These are phyloP conservation scores for Verticillium klebahnii DNA, from an alignment of 2,329 filamentous ascomycete species.

Conservation along the genomic window DNA sequence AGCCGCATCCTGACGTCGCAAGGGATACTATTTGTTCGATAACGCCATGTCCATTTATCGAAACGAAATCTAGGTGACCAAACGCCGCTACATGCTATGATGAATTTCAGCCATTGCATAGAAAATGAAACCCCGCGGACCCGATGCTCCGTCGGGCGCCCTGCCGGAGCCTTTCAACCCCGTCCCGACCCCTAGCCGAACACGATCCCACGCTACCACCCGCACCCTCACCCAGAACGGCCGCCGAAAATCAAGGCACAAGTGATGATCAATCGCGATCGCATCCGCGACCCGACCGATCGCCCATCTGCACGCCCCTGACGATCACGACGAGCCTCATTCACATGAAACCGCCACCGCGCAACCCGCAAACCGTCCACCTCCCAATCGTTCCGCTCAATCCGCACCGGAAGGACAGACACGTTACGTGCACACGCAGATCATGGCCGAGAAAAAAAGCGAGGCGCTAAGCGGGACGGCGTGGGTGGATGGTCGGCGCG, in stretches of 20 bases:
- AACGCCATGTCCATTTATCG: neutral
- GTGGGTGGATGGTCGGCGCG: neutral
- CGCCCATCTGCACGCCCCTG: neutral
- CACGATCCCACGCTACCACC: neutral
- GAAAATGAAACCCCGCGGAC: neutral
- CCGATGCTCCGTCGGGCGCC: neutral
- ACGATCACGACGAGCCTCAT: neutral
- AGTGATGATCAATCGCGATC: neutral
- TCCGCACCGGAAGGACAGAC: neutral
- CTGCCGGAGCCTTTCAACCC: too few species aligned
- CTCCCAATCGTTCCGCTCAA: neutral
- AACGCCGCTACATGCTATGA: neutral
- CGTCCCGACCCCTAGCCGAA: neutral
- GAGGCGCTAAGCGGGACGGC: neutral
- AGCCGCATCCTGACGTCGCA: too few species aligned
- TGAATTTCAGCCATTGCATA: neutral
- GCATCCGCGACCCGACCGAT: neutral
- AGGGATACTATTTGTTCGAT: too few species aligned
- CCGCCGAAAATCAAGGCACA: neutral
- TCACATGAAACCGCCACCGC: neutral
- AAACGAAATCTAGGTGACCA: neutral
- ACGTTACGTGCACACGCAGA: neutral
- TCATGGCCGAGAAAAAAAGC: neutral
- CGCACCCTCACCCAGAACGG: neutral
- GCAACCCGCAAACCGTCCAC: neutral